Evolutionary conservation across 352 stramenopile species (phyloP), one percentile per base, ranked within the genome.

Genomic region (Aphanomyces cochlioides): DNA sequence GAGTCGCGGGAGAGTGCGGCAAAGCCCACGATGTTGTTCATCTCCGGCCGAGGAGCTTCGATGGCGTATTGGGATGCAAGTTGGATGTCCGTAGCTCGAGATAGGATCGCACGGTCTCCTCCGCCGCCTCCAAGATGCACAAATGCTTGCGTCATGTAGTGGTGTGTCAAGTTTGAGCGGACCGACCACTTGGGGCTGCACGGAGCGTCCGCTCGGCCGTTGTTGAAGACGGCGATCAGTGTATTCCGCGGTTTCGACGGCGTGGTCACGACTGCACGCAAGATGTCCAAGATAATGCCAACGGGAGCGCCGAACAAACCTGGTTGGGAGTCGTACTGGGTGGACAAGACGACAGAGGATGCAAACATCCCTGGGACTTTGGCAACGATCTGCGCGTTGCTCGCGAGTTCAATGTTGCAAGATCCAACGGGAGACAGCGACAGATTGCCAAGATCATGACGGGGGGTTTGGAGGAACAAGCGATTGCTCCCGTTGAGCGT

Each of bases 1-100:
- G 28, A 28, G 28, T 28, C 28, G 39, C 7, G n/a, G 1, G n/a
- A n/a, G 13, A 41, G 41, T 6, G 59, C 7, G n/a, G 41, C 47
- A 10, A 15, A 7, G 12, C 63, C 63, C 15, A 41, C 63, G 63
- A 69, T 56, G 63, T 47, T 69, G 50, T 69, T 69, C 63, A 69
- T 69, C 12, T 65, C 21, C 34, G 63, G 63, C 12, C 36, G n/a
- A 12, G 63, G 63, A 1, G 63, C 43, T 10, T 59, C 63, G 13
- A 34, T 13, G 2, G 13, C 19, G 19, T 69, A 69, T 39, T 19
- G 21, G 34, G 39, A 15, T 10, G 63, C 47, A 8, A 69, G 37
- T 7, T 13, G 41, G 19, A 59, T 47, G 63, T 69, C 63, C 15
- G 63, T 69, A 17, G 63, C 47, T 65, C 63, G 63, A 19, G 59